Conservation (phyloP, 208 protist species). For the Crithidia thermophila region DNA sequence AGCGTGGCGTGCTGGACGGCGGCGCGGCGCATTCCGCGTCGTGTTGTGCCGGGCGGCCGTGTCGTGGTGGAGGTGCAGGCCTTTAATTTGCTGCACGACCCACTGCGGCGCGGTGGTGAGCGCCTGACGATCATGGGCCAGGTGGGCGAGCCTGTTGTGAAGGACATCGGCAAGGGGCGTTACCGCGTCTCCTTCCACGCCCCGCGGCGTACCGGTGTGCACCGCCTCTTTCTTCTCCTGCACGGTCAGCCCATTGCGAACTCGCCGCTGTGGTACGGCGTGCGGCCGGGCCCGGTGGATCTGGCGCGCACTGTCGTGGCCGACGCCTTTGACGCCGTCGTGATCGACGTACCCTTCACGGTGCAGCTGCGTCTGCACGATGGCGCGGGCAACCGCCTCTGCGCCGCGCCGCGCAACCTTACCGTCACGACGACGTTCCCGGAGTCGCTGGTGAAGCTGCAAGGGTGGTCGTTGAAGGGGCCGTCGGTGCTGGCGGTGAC, state of each 20-base stretch:
- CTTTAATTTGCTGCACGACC: constrained; percentile 45
- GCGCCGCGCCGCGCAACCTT: neutral
- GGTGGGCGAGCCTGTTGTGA: constrained; percentile 22
- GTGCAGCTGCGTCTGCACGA: constrained; percentile 49
- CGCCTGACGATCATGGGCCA: constrained; percentile 46
- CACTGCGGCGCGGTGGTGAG: constrained; percentile 31
- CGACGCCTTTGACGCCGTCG: constrained; percentile 57
- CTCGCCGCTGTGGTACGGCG: constrained; percentile 60
- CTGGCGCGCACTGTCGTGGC: constrained; percentile 37
- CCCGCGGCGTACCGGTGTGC: constrained; percentile 41
- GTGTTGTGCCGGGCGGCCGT: constrained; percentile 25
- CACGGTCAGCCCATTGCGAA: constrained; percentile 68
- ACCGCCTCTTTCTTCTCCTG: constrained; percentile 60
- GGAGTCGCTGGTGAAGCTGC: constrained; percentile 19
- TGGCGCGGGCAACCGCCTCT: constrained; percentile 49
- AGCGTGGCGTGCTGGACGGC: constrained; percentile 64
- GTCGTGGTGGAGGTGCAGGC: constrained; percentile 28
- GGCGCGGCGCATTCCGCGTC: constrained; percentile 26
- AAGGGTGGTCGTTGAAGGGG: constrained; percentile 12
- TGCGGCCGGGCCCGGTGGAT: constrained; percentile 39
- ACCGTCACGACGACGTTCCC: constrained; percentile 14
- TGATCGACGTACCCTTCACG: constrained; percentile 57
- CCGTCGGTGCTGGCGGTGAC: constrained; percentile 20
- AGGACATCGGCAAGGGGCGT: constrained; percentile 31
- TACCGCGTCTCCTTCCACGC: constrained; percentile 53